These are phyloP conservation scores for Avena sativa DNA, from an alignment of 176 grass and related monocot species.

Conservation along the genomic window DNA sequence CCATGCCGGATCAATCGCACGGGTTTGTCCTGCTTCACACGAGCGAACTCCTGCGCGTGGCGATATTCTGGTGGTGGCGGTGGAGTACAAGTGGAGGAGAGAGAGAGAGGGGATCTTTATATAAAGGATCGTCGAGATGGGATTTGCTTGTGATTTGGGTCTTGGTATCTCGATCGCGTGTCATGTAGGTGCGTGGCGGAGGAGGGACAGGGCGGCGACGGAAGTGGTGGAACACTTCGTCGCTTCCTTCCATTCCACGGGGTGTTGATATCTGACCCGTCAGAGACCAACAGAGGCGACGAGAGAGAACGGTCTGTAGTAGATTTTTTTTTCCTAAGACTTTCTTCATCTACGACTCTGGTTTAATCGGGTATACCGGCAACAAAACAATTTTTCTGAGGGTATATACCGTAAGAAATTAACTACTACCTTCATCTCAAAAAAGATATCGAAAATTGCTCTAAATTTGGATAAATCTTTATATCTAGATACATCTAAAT, in stretches of 20 bases:
- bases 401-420: no score
- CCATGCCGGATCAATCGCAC: slow-evolving; percentile 29
- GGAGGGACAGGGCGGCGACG: neutral
- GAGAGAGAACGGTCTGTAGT: no score
- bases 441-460: no score
- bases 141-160: slow-evolving; percentile 38
- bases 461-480: no score
- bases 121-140: neutral
- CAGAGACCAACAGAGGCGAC: neutral
- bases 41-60: neutral
- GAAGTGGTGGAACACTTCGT: slow-evolving; percentile 1
- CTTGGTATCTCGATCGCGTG: slow-evolving; percentile 8
- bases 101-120: neutral
- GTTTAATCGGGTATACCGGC: no score
- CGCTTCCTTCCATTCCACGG: neutral
- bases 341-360: no score
- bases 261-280: neutral
- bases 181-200: neutral
- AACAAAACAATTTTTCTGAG: no score
- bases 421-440: no score
- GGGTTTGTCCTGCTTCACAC: neutral
- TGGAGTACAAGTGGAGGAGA: slow-evolving; percentile 16
- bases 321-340: no score
- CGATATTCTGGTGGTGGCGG: slow-evolving; percentile 23
- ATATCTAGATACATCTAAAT: no score